Conservation (phyloP, 2,329 filamentous ascomycete genomes). For the Myotisia sp. region DNA sequence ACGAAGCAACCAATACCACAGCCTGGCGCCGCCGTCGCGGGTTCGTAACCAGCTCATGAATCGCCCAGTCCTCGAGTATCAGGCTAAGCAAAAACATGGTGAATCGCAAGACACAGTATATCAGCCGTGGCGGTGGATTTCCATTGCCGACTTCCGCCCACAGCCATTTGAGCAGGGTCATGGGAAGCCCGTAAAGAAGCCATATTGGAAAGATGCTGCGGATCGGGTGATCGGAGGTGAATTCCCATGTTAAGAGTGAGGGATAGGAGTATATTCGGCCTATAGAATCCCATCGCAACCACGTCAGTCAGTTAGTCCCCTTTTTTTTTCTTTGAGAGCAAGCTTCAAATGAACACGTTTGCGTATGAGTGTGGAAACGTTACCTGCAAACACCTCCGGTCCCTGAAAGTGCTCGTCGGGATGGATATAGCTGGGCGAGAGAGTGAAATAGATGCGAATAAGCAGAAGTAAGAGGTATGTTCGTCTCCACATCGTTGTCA, state of each 20-base stretch:
- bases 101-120: constrained; percentile 78
- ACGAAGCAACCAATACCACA: constrained; percentile 76
- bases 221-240: constrained; percentile 73
- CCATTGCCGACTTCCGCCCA: constrained; percentile 72
- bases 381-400: constrained; percentile 92
- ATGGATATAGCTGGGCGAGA: constrained; percentile 91
- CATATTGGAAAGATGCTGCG: constrained; percentile 94
- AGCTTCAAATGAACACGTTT: not conserved
- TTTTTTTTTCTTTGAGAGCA: not conserved
- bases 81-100: constrained; percentile 94
- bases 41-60: constrained; percentile 75
- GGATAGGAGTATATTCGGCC: constrained; percentile 89
- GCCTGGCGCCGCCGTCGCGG: constrained; percentile 57
- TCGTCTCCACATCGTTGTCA: constrained; percentile 94
- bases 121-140: constrained; percentile 60
- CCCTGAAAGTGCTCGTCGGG: constrained; percentile 99
- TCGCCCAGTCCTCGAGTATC: constrained; percentile 92
- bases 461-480: constrained; percentile 72
- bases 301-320: constrained; percentile 10
- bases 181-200: constrained; percentile 85
- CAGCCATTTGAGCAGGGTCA: constrained; percentile 83
- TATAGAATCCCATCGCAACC: too few species aligned
- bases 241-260: constrained; percentile 86
- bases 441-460: constrained; percentile 81
- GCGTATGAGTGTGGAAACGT: constrained; percentile 21